These are phyloP conservation scores for Rhodotorula glutinis DNA, from an alignment of 1,284 basidiomycete species.

Conservation along the genomic window DNA sequence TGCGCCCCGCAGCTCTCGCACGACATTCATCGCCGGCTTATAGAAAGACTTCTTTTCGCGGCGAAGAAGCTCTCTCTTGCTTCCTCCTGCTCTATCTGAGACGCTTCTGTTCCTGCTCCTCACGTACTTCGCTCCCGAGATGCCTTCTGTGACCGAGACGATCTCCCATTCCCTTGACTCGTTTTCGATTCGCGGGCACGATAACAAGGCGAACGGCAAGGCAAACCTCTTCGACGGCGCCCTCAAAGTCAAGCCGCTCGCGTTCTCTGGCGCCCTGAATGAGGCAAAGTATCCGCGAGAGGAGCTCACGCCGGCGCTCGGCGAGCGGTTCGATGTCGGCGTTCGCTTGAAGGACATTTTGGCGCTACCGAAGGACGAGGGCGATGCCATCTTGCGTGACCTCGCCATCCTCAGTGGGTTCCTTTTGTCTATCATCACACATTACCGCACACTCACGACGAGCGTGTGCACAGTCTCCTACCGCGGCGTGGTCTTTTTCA, in stretches of 20 bases:
- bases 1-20: too few species aligned
- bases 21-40: too few species aligned
- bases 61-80: neutral
- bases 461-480: slow-evolving; percentile 54
- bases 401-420: slow-evolving; percentile 31
- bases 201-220: neutral
- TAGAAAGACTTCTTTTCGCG: too few species aligned
- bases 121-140: neutral
- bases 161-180: neutral
- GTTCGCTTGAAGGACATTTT: slow-evolving; percentile 28
- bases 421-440: too few species aligned
- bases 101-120: neutral
- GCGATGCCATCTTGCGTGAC: slow-evolving; percentile 23
- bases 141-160: slow-evolving; percentile 5
- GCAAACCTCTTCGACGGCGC: slow-evolving; percentile 4
- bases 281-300: neutral
- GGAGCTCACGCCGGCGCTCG: slow-evolving; percentile 12
- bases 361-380: slow-evolving; percentile 23
- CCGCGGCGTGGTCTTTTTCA: slow-evolving; percentile 71
- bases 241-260: slow-evolving; percentile 17
- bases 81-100: neutral
- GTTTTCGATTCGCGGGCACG: slow-evolving; percentile 12
- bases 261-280: slow-evolving; percentile 11
- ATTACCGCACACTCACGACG: too few species aligned
- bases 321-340: slow-evolving; percentile 24